These are phyloP conservation scores for Sarocladium strictum DNA, from an alignment of 2,329 filamentous ascomycete species.

Conservation along the genomic window DNA sequence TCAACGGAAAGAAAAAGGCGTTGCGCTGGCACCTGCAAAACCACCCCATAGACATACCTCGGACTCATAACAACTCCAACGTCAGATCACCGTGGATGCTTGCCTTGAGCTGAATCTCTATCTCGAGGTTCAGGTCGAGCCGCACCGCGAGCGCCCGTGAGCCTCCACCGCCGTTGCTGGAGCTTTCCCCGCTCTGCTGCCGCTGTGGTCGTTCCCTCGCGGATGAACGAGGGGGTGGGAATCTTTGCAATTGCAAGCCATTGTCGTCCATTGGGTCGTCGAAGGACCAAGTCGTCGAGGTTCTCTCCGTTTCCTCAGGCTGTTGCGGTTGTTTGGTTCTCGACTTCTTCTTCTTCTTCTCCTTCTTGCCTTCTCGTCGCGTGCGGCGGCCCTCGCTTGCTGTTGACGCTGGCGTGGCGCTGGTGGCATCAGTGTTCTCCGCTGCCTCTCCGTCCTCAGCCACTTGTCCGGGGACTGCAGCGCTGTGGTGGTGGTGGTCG, in stretches of 20 bases:
- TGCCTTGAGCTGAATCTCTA: slow-evolving; percentile 2
- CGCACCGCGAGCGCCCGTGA: not conserved
- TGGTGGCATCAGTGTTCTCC: not conserved
- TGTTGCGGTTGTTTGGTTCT: not conserved
- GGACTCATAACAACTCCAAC: not conserved
- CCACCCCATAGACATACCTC: too few relatives aligned
- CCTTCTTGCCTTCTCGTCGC: not conserved
- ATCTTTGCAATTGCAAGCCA: not conserved
- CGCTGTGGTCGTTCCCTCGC: not conserved
- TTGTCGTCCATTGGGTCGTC: not conserved
- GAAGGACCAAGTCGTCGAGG: not conserved
- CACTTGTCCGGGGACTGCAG: not conserved
- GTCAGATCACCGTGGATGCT: slow-evolving; percentile 2
- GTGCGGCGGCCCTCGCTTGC: not conserved
- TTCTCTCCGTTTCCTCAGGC: not conserved
- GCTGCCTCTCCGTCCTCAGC: not conserved
- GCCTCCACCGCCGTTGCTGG: slow-evolving; percentile 1
- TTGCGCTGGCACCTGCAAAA: too few relatives aligned
- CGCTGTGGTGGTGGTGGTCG: not conserved
- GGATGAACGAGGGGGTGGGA: not conserved
- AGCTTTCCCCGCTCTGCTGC: slow-evolving; percentile 4
- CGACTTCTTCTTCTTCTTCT: slow-evolving; percentile 4
- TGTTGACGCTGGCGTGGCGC: not conserved
- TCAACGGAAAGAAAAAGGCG: too few relatives aligned
- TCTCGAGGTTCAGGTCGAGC: slow-evolving; percentile 7